Evolutionary conservation across 2,329 filamentous ascomycete genomes (phyloP), one percentile per base, ranked within the genome.

Genomic region (Blastomyces silverae): DNA sequence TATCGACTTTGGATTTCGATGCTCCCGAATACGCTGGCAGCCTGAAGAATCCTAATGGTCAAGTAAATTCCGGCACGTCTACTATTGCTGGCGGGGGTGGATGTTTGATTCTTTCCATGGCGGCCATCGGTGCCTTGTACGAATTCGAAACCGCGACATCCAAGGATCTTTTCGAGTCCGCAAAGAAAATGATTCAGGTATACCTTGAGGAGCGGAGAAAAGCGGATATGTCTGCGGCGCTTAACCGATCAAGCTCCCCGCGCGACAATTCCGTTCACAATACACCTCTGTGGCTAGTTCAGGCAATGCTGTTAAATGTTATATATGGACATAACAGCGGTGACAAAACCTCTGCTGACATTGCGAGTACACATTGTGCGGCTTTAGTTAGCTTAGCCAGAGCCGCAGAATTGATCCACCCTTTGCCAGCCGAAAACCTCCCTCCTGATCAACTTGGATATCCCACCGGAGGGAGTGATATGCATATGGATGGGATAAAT

Each of bases 281-380:
- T 64, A 87, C 92, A 1, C 93, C 93, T 0, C 83, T 97, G 52
- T 97, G 93, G 92, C 83, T 99, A 34, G 92, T 97, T 20, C 94
- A 97, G 77, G 91, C 93, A 0, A 97, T 97, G 93, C 81, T 97
- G 10, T 83, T 99, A 61, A 97, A 96, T 73, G 90, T 97, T 48
- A 90, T 97, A 20, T 97, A 96, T 74, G 93, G 93, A 17, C 91
- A 97, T 76, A 95, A 96, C 70, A 96, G 92, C 74, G 91, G 90
- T 48, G 93, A 97, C 75, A 93, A 95, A 79, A 88, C 87, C 63
- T 89, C 91, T 28, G 91, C 90, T 66, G 92, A 97, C 74, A 95
- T 96, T 72, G 93, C 93, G 0, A 92, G 89, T 68, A 96, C 90
- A 1, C 93, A 97, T 74, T 95, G 91, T 74, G 90, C 92, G 8